Evolutionary conservation across 805 yeast species (phyloP), one percentile per base, ranked within the genome.

Genomic region (Teunomyces barrocoloradensis): DNA sequence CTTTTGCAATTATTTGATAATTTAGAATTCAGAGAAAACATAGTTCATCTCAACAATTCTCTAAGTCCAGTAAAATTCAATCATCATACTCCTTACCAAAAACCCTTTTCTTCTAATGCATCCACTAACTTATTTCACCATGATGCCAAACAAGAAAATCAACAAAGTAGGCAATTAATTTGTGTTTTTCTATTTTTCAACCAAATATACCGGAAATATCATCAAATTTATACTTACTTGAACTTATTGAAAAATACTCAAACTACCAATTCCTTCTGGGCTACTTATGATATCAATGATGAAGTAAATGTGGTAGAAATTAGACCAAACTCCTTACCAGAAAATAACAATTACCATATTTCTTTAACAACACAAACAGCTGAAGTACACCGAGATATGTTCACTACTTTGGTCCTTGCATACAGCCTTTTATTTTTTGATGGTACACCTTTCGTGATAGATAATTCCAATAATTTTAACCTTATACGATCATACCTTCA

Each of bases 41-140:
- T 21, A 10, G 29, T 37, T 13, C 12, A 21, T n/a, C 13, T 37
- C 18, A 37, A 37, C 17, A 21, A 37, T 10, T 21, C 6, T 21
- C 13, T 37, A 13, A 37, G 40, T 37, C 40, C 40, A 37, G 40
- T 37, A 37, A 37, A 21, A 21, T 37, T 37, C 29, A 2, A 21
- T 6, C 11, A 37, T 5, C 5, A n/a, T 3, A 37, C 10, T 6
- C 20, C 40, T 6, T 37, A 21, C 28, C 40, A 37, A 37, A 37
- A n/a, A 37, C 40, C 40, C 9, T 37, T 37, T 20, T 35, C 38
- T 10, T 5, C 25, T 13, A 20, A 35, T 17, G 3, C 38, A 5
- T 18, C n/a, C 9, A 11, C n/a, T 4, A 7, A 35, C n/a, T 34
- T 34, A 18, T 34, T 34, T 34, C 10, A 15, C 21, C 0, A 6